Evolutionary conservation across 148 eudicot genomes (phyloP).

Genomic region (Dianthus caryophyllus): DNA sequence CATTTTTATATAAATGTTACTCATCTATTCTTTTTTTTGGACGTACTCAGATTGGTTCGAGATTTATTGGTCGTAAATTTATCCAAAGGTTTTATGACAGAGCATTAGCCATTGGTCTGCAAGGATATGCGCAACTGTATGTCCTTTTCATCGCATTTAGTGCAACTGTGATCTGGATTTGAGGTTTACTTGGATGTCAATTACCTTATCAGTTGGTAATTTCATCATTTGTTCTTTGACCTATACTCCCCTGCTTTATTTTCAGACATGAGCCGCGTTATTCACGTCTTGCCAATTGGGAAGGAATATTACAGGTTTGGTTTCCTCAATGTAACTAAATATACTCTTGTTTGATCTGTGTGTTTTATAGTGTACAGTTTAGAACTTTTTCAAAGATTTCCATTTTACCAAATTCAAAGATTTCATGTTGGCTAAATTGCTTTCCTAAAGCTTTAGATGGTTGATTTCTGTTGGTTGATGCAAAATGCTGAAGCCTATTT

Average conservation of each 20-base stretch:
- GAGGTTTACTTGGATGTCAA: neutral
- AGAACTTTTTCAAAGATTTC: neutral
- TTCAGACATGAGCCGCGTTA: conserved; percentile 75
- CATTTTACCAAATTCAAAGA: neutral
- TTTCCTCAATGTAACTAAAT: conserved; percentile 10
- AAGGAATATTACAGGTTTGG: conserved; percentile 77
- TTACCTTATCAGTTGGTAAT: neutral
- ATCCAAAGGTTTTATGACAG: conserved; percentile 79
- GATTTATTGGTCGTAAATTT: conserved; percentile 74
- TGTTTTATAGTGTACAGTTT: neutral
- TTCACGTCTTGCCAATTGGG: conserved; percentile 94
- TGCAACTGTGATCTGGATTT: conserved; percentile 15
- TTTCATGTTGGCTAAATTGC: neutral
- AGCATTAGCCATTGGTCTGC: conserved; percentile 87
- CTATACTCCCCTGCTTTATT: conserved; percentile 18
- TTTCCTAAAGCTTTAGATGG: neutral
- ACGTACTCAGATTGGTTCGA: conserved; percentile 64
- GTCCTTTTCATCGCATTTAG: conserved; percentile 31
- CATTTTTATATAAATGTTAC: neutral
- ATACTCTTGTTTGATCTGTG: neutral
- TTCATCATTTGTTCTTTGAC: conserved; percentile 1
- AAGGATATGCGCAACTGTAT: conserved; percentile 88
- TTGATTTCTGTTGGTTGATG: neutral
- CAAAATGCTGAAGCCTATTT: neutral
- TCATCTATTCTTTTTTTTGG: conserved; percentile 5